A percentile compares a stretch with the other conserved stretches of the same genome.
Conservation (phyloP, 352 stramenopile species). For the Globisporangium apiculatum region DNA sequence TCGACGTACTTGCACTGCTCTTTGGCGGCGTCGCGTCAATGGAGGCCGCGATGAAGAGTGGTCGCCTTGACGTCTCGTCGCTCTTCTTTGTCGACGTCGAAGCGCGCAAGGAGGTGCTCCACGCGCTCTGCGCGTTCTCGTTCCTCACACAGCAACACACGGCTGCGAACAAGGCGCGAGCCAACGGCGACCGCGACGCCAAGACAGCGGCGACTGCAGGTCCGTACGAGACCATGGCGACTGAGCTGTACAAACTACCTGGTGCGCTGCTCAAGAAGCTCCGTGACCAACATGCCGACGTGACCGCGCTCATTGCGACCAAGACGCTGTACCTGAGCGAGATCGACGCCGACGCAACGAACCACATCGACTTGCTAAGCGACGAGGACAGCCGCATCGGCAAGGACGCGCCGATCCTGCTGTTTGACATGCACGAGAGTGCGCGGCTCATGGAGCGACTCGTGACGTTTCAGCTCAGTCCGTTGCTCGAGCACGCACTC, state of each 20-base stretch:
- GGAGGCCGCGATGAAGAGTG: conserved; percentile 75
- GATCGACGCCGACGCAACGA: conserved; percentile 43
- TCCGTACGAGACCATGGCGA: conserved; percentile 41
- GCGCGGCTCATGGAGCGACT: conserved; percentile 52
- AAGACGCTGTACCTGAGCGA: conserved; percentile 75
- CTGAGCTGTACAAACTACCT: conserved; percentile 63
- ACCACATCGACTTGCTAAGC: conserved; percentile 43
- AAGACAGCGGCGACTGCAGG: conserved; percentile 4
- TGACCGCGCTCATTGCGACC: conserved; percentile 50
- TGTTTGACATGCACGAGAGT: conserved; percentile 79
- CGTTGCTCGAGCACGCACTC: conserved; percentile 59
- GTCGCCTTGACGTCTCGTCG: conserved; percentile 62
- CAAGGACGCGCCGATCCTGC: conserved; percentile 70
- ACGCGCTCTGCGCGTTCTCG: conserved; percentile 78
- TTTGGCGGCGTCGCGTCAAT: conserved; percentile 68
- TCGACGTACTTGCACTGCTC: conserved; percentile 68
- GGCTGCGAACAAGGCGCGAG: conserved; percentile 12
- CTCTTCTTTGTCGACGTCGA: conserved; percentile 68
- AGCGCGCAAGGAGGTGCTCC: conserved; percentile 60
- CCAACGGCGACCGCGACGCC: neutral
- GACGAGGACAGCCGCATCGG: conserved; percentile 55
- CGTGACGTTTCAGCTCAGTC: conserved; percentile 74
- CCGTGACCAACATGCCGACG: conserved; percentile 34
- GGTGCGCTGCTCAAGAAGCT: conserved; percentile 56
- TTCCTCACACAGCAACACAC: conserved; percentile 59